phyloP scores from a whole-genome alignment of 495 filamentous ascomycete species.

The Cairneyella variabilis region DNA sequence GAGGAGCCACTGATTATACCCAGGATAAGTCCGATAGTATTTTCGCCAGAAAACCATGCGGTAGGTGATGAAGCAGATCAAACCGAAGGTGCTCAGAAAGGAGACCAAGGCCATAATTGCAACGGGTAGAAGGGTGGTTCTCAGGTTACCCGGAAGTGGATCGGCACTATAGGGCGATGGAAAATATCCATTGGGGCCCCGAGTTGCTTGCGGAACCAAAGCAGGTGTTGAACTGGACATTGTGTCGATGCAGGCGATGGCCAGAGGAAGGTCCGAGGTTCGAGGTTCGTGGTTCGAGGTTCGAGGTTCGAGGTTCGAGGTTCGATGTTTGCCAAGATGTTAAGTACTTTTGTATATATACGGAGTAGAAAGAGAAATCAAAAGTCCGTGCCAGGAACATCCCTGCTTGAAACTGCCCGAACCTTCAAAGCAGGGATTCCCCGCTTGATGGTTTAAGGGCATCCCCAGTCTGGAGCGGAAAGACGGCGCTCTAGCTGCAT shows the following conservation, averaged over 20 bases:
- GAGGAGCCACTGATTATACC: constrained; percentile 60
- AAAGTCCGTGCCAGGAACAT: too few species aligned
- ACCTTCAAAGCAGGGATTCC: too few species aligned
- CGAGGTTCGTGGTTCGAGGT: too few species aligned
- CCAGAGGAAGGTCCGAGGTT: not conserved
- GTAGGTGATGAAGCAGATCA: constrained; percentile 45
- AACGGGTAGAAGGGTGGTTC: constrained; percentile 35
- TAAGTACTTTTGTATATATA: too few species aligned
- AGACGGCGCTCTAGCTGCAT: too few species aligned
- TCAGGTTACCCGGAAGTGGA: constrained; percentile 3
- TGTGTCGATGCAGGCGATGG: not conserved
- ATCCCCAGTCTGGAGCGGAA: too few species aligned
- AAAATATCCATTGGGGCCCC: constrained; percentile 8
- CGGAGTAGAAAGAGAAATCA: too few species aligned
- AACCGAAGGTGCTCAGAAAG: constrained; percentile 35
- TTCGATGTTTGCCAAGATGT: too few species aligned
- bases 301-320: too few species aligned
- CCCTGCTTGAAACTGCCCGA: too few species aligned
- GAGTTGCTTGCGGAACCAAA: constrained; percentile 4
- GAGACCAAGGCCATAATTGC: constrained; percentile 44
- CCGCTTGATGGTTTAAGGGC: too few species aligned
- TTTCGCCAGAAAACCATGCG: constrained; percentile 45
- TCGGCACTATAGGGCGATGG: constrained; percentile 4
- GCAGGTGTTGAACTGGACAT: not conserved
- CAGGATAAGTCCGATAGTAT: constrained; percentile 35